Percentiles rank a stretch among this genome's conserved stretches.
phyloP scores from a whole-genome alignment of 257 asterid species.

The Thymus quinquecostatus region DNA sequence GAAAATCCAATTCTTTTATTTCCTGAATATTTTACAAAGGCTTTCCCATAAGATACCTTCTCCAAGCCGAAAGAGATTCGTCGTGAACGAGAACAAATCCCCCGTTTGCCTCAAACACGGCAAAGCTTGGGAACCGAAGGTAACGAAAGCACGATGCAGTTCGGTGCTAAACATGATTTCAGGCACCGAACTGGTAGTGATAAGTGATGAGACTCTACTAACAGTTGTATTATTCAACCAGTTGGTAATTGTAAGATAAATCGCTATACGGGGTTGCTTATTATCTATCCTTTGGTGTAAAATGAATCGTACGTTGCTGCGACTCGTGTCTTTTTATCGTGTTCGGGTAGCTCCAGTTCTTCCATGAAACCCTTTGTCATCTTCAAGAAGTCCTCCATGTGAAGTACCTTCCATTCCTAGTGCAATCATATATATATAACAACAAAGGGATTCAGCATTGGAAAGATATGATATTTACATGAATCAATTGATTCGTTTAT shows the following conservation, averaged over 20 bases:
- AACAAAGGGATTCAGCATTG: constrained; percentile 4
- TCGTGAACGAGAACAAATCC: background rate
- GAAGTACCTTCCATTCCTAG: constrained; percentile 72
- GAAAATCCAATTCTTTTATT: background rate
- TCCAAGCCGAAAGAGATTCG: constrained; percentile 6
- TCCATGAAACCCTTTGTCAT: constrained; percentile 62
- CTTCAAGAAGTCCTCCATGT: constrained; percentile 62
- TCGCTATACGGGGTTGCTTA: constrained; percentile 11
- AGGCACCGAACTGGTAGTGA: background rate
- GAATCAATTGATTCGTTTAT: background rate
- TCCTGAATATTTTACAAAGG: background rate
- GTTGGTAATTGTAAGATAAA: constrained; percentile 13
- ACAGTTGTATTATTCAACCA: constrained; percentile 16
- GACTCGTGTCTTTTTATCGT: constrained; percentile 57
- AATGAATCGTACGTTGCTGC: constrained; percentile 48
- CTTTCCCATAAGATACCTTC: background rate
- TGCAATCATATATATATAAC: background rate
- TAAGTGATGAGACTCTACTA: background rate
- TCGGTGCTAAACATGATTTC: constrained; percentile 24
- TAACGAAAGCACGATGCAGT: constrained; percentile 22
- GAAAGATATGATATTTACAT: background rate
- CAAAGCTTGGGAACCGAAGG: background rate
- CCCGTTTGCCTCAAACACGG: background rate
- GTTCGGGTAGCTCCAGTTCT: constrained; percentile 58
- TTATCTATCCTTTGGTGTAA: constrained; percentile 39